Evolutionary conservation across 352 stramenopile genomes (phyloP), one percentile per base, ranked within the genome.

Genomic region (Thalassiosira mediterranea): DNA sequence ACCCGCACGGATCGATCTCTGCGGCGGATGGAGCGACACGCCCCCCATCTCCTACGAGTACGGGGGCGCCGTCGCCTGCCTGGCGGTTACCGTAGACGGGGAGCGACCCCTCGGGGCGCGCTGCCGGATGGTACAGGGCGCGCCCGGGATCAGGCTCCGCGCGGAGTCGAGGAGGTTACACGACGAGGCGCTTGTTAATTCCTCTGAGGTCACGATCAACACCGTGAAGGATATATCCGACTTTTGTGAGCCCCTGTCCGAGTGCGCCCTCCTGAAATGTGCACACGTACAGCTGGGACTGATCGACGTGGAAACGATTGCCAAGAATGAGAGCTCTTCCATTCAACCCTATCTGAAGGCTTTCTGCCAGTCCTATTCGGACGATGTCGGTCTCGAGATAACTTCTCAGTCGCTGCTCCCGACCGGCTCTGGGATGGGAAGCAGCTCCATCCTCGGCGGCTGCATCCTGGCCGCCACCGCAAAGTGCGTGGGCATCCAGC

Each of bases 21-120:
- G 77, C 1, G 92, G 92, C 26, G 92, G 90, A 8, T 96, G 92
- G 92, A 90, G 70, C 46, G 92, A 96, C 65, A 95, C 90, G 15
- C 90, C 92, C 40, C 92, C 92, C 5, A 89, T 96, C 32, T 89
- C 70, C 23, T 94, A 90, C 69, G 89, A 96, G 77, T 76, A 78
- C 67, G 86, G 88, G 11, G 88, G 87, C 37, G 76, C 83, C 40
- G 90, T 94, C 0, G 76, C 84, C 29, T 83, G 81, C 42, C 64
- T 93, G 23, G 86, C 86, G 19, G 84, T 91, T 8, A 34, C 62
- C 15, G 49, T 91, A 13, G 78, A 92, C 53, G 65, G 61, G 1
- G 34, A 76, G 10, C 70, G 72, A 31, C 86, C 86, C 8, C 72
- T 93, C 1, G 82, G 74, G 23, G 81, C 76, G 65, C 52, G 72